Percentiles rank a stretch among this genome's conserved stretches.
phyloP scores from a whole-genome alignment of 2,329 filamentous ascomycete genomes.

The Ilyonectria sp. region DNA sequence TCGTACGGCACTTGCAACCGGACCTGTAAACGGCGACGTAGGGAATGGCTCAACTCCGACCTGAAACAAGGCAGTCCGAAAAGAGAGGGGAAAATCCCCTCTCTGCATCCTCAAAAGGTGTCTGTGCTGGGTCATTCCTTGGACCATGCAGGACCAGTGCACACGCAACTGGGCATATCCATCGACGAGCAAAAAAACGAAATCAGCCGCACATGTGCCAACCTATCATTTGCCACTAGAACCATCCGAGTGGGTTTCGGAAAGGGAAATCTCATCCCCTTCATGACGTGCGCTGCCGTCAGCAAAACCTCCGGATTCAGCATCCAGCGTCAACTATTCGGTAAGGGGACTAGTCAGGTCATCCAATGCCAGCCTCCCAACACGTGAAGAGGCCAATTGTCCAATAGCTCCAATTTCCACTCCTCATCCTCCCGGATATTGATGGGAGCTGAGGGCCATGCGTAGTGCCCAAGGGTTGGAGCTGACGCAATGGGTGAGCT shows the following conservation, averaged over 20 bases:
- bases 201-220: slow-evolving; percentile 36
- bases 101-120: slow-evolving; percentile 15
- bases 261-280: slow-evolving; percentile 29
- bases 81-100: slow-evolving; percentile 32
- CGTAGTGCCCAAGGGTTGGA: slow-evolving; percentile 43
- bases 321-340: slow-evolving; percentile 6
- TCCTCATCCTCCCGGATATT: slow-evolving; percentile 36
- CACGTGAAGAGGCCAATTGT: slow-evolving; percentile 14
- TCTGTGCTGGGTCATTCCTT: slow-evolving; percentile 40
- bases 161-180: slow-evolving; percentile 26
- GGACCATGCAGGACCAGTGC: slow-evolving; percentile 37
- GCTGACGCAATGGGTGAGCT: slow-evolving; percentile 46
- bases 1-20: slow-evolving; percentile 32
- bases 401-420: slow-evolving; percentile 41
- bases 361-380: slow-evolving; percentile 20
- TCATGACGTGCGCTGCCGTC: slow-evolving; percentile 23
- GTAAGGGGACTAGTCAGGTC: neutral
- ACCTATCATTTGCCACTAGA: slow-evolving; percentile 39
- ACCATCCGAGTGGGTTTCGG: slow-evolving; percentile 21
- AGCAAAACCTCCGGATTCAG: slow-evolving; percentile 22
- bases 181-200: slow-evolving; percentile 26
- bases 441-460: slow-evolving; percentile 24
- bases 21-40: slow-evolving; percentile 21
- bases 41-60: slow-evolving; percentile 35
- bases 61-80: slow-evolving; percentile 44